Conservation (phyloP, 2,329 filamentous ascomycete species). For the Fusarium verticillioides region DNA sequence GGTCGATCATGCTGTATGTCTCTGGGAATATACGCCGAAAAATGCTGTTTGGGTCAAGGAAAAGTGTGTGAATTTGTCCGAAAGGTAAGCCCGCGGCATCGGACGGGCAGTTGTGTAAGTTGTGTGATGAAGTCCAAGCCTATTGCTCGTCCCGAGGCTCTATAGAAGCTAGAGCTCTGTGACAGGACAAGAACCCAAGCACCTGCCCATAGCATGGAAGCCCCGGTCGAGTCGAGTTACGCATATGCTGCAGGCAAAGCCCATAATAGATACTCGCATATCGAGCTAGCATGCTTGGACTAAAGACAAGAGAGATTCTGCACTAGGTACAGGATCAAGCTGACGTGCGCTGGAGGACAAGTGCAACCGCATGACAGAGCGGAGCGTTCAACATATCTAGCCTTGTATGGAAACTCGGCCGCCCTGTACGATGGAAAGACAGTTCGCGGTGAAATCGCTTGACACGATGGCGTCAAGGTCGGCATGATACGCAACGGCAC, state of each 20-base stretch:
- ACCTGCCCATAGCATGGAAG: not conserved
- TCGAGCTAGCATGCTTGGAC: not conserved
- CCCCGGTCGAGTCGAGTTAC: not conserved
- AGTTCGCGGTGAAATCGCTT: not conserved
- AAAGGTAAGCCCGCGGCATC: not conserved
- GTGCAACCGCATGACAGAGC: conserved; percentile 17
- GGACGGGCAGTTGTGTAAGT: not conserved
- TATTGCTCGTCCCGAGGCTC: not conserved
- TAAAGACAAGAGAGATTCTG: conserved; percentile 24
- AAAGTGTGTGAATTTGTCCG: not conserved
- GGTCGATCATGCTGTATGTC: not conserved
- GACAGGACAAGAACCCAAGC: not conserved
- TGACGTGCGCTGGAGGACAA: conserved; percentile 7
- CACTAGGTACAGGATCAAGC: conserved; percentile 5
- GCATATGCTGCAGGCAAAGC: not conserved
- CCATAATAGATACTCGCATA: conserved; percentile 14
- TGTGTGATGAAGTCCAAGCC: not conserved
- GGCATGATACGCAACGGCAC: not conserved
- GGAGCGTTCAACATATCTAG: conserved; percentile 1
- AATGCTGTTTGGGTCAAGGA: not conserved
- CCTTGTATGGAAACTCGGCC: conserved; percentile 3
- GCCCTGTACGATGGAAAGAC: not conserved
- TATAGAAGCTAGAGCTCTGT: not conserved
- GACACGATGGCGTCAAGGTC: not conserved
- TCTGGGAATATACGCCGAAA: not conserved